Evolutionary conservation across 257 asterid species (phyloP).

Genomic region (Solanum rostratum): DNA sequence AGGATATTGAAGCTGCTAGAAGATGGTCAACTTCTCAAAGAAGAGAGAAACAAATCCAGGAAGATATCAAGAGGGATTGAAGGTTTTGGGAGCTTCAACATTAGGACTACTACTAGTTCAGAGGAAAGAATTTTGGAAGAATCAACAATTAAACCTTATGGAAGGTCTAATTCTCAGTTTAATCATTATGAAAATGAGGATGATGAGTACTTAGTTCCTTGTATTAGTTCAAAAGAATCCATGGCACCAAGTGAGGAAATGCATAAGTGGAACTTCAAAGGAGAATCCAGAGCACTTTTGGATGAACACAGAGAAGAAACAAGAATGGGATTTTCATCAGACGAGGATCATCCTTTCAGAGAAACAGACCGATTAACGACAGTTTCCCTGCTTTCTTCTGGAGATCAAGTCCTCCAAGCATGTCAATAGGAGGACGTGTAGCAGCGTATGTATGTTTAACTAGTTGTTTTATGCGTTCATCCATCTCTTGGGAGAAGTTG

Average conservation of each 20-base stretch:
- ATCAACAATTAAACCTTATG: conserved; percentile 25
- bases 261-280: conserved; percentile 14
- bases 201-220: background rate
- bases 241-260: conserved; percentile 25
- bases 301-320: conserved; percentile 12
- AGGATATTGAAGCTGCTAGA: conserved; percentile 58
- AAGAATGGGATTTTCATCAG: background rate
- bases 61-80: conserved; percentile 64
- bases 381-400: conserved; percentile 37
- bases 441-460: background rate
- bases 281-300: conserved; percentile 35
- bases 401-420: conserved; percentile 21
- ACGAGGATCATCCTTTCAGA: conserved; percentile 45
- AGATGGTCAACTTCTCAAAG: conserved; percentile 47
- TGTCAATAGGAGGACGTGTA: conserved; percentile 13
- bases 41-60: conserved; percentile 64
- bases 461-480: background rate
- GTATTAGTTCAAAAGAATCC: conserved; percentile 33
- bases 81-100: conserved; percentile 79
- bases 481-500: background rate
- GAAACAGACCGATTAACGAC: conserved; percentile 16
- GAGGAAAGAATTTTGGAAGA: conserved; percentile 13
- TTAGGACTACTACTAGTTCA: conserved; percentile 15
- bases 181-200: conserved; percentile 24
- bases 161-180: conserved; percentile 49